Conservation (phyloP, 495 filamentous ascomycete species). For the Hypoxylon fuscum region DNA sequence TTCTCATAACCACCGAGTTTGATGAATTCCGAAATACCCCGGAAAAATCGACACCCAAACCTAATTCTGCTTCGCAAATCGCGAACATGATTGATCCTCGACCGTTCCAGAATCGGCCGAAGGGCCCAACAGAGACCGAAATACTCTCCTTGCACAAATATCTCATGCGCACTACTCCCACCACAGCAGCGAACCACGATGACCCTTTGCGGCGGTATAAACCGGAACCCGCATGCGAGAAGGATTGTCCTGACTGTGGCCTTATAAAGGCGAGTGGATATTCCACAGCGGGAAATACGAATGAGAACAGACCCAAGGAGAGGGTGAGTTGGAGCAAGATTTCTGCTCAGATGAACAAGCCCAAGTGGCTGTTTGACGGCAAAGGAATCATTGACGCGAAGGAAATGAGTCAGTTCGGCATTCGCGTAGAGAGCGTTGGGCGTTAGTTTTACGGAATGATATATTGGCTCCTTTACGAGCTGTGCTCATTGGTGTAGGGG, state of each 20-base stretch:
- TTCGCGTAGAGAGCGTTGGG: constrained; percentile 64
- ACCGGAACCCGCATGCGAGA: constrained; percentile 45
- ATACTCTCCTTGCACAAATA: constrained; percentile 47
- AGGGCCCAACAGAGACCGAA: constrained; percentile 44
- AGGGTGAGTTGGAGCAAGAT: constrained; percentile 42
- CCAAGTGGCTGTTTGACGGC: constrained; percentile 77
- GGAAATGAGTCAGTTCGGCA: constrained; percentile 65
- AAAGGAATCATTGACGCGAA: constrained; percentile 66
- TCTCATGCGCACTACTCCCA: constrained; percentile 23
- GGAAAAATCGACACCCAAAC: constrained; percentile 1
- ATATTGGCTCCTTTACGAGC: background rate
- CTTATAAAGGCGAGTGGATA: constrained; percentile 36
- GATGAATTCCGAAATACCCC: constrained; percentile 64
- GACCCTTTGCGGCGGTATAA: constrained; percentile 45
- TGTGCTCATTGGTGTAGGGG: background rate
- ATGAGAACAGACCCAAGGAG: constrained; percentile 21
- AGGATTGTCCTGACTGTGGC: constrained; percentile 49
- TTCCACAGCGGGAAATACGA: constrained; percentile 33
- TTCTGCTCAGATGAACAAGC: constrained; percentile 66
- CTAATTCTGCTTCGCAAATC: constrained; percentile 13
- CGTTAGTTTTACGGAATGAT: constrained; percentile 24
- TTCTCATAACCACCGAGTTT: constrained; percentile 72
- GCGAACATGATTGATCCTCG: constrained; percentile 32
- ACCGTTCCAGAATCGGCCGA: constrained; percentile 28
- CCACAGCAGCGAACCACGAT: background rate